These are phyloP conservation scores for Colletotrichum tropicale DNA, from an alignment of 2,329 filamentous ascomycete species.

Conservation along the genomic window DNA sequence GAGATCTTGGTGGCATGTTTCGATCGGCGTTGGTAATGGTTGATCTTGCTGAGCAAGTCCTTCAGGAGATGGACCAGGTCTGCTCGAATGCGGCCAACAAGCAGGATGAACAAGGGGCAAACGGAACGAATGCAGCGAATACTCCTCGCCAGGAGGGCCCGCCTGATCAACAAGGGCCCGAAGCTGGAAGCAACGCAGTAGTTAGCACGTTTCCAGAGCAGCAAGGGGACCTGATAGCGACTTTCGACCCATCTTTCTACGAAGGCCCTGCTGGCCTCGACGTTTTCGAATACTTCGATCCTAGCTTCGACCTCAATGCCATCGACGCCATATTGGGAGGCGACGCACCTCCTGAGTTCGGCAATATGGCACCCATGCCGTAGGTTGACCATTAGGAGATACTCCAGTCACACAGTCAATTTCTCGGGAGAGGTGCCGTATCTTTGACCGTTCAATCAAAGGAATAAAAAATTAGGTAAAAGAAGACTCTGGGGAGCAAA, in stretches of 20 bases:
- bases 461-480: rapidly evolving
- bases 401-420: background rate
- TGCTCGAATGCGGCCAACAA: constrained; percentile 14
- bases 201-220: background rate
- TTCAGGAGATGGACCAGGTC: constrained; percentile 25
- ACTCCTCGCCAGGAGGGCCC: background rate
- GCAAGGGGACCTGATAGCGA: background rate
- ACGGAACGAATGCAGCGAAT: background rate
- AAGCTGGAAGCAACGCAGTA: background rate
- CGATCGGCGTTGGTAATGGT: constrained; percentile 26
- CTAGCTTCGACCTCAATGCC: constrained; percentile 24
- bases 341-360: constrained; percentile 2
- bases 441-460: background rate
- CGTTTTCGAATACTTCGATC: constrained; percentile 27
- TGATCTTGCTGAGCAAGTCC: constrained; percentile 23
- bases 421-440: background rate
- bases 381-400: background rate
- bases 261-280: constrained; percentile 15
- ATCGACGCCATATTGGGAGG: constrained; percentile 24
- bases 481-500: background rate
- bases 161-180: background rate
- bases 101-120: background rate
- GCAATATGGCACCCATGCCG: background rate
- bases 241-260: background rate
- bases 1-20: constrained; percentile 24